Percentiles rank a stretch among this genome's conserved stretches.
Conservation (phyloP, 208 protist species). For the Leishmania tropica region DNA sequence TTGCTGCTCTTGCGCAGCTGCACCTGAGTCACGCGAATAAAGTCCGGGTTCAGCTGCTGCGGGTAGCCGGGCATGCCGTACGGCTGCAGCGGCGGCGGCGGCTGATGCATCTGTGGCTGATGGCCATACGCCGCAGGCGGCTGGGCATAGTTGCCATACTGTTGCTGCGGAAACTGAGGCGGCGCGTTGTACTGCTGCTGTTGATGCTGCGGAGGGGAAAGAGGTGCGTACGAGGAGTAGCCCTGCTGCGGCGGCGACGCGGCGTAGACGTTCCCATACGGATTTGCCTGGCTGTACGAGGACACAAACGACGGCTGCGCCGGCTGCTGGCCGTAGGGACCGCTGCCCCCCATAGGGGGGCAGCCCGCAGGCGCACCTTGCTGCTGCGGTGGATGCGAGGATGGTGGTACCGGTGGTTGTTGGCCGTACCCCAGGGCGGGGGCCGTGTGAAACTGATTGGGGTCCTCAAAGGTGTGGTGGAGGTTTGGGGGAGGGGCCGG, state of each 20-base stretch:
- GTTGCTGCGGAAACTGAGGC: background rate
- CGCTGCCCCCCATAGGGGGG: background rate
- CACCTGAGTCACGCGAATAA: constrained; percentile 27
- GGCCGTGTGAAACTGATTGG: constrained; percentile 21
- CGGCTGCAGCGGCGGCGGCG: background rate
- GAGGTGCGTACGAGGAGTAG: constrained; percentile 3
- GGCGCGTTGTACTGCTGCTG: constrained; percentile 20
- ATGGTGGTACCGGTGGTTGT: constrained; percentile 7
- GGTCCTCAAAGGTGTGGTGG: constrained; percentile 63
- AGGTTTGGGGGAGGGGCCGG: constrained; percentile 28
- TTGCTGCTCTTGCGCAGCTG: constrained; percentile 22
- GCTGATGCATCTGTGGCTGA: constrained; percentile 29
- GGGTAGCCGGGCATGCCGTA: background rate
- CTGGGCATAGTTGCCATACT: background rate
- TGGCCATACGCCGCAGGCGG: background rate
- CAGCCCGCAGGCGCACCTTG: constrained; percentile 8
- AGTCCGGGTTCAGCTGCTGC: constrained; percentile 23
- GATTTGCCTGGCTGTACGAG: constrained; percentile 13
- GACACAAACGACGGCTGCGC: constrained; percentile 18
- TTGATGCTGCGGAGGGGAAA: constrained; percentile 1
- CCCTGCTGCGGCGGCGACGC: constrained; percentile 6
- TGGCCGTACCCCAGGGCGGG: constrained; percentile 5
- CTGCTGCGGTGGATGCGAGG: constrained; percentile 5
- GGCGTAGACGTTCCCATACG: constrained; percentile 20
- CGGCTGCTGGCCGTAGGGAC: constrained; percentile 15